phyloP scores from a whole-genome alignment of 192 early-diverging fungal species.

The Lobosporangium transversale region DNA sequence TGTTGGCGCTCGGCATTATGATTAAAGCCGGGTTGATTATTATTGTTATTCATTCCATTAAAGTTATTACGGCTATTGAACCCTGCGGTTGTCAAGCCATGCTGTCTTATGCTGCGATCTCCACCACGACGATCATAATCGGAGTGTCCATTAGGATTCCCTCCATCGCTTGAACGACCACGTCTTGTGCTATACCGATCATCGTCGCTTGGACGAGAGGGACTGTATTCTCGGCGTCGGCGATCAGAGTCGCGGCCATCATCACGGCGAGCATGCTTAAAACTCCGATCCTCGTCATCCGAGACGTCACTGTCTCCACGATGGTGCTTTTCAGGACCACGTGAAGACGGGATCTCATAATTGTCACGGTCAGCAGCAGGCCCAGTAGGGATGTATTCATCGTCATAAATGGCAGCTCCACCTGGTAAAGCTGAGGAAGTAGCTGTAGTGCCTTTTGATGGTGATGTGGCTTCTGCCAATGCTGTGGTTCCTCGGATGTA shows the following conservation, averaged over 20 bases:
- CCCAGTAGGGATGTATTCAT: slow-evolving; percentile 20
- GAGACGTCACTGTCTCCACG: slow-evolving; percentile 61
- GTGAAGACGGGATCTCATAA: slow-evolving; percentile 13
- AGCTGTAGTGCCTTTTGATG: background rate
- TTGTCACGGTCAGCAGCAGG: slow-evolving; percentile 31
- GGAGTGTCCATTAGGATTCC: slow-evolving; percentile 5
- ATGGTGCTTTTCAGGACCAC: slow-evolving; percentile 30
- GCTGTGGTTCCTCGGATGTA: slow-evolving; percentile 45
- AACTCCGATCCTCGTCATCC: slow-evolving; percentile 78
- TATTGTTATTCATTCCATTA: slow-evolving; percentile 6
- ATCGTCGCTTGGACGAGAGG: slow-evolving; percentile 47
- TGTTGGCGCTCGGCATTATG: slow-evolving; percentile 17
- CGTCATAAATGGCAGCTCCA: background rate
- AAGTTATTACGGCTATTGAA: slow-evolving; percentile 27
- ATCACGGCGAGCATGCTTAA: slow-evolving; percentile 71
- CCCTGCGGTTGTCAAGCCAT: slow-evolving; percentile 26
- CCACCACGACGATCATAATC: slow-evolving; percentile 44
- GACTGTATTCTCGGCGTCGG: slow-evolving; percentile 44
- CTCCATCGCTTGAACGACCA: slow-evolving; percentile 5
- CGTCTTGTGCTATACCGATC: slow-evolving; percentile 3
- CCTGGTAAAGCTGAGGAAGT: background rate
- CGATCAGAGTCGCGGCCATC: slow-evolving; percentile 33
- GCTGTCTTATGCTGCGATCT: slow-evolving; percentile 14
- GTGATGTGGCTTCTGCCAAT: background rate
- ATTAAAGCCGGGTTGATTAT: slow-evolving; percentile 11